phyloP scores from a whole-genome alignment of 2,329 filamentous ascomycete genomes.

The Paecilomyces dactylethromorphus region DNA sequence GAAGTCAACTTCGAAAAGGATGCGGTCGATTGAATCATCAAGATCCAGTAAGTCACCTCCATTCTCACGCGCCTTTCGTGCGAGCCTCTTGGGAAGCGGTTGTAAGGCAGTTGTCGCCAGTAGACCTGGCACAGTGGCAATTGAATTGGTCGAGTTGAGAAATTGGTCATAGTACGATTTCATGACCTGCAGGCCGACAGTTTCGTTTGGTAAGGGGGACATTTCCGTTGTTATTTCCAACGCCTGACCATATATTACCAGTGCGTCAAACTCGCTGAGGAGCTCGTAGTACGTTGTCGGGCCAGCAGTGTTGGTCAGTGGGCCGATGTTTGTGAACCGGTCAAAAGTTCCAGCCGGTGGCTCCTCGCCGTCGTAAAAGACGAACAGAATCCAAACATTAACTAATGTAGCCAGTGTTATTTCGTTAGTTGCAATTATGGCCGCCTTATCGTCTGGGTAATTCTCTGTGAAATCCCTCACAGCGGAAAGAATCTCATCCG shows the following conservation, averaged over 20 bases:
- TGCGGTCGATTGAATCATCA: constrained; percentile 33
- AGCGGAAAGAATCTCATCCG: constrained; percentile 25
- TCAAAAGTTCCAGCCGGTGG: constrained; percentile 50
- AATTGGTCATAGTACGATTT: constrained; percentile 27
- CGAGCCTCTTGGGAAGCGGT: constrained; percentile 8
- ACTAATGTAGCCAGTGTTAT: constrained; percentile 32
- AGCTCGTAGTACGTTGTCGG: constrained; percentile 35
- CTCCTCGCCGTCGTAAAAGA: constrained; percentile 55
- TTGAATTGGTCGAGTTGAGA: constrained; percentile 19
- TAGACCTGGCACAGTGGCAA: constrained; percentile 21
- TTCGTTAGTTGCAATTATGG: constrained; percentile 52
- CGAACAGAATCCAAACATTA: constrained; percentile 54
- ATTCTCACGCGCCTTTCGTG: too few species aligned
- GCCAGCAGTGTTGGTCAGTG: constrained; percentile 32
- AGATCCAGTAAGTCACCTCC: constrained; percentile 31
- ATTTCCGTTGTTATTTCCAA: constrained; percentile 30
- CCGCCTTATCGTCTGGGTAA: constrained; percentile 54
- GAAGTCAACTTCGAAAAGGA: constrained; percentile 42
- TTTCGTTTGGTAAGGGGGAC: constrained; percentile 26
- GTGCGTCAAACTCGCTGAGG: constrained; percentile 10
- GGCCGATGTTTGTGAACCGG: constrained; percentile 47
- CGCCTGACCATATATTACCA: not conserved
- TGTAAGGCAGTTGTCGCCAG: constrained; percentile 30
- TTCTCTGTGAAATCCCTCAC: constrained; percentile 34
- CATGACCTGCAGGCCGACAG: constrained; percentile 21